Base-by-base conservation (phyloP, 495 filamentous ascomycete genomes). In the Neurospora terricola region DNA sequence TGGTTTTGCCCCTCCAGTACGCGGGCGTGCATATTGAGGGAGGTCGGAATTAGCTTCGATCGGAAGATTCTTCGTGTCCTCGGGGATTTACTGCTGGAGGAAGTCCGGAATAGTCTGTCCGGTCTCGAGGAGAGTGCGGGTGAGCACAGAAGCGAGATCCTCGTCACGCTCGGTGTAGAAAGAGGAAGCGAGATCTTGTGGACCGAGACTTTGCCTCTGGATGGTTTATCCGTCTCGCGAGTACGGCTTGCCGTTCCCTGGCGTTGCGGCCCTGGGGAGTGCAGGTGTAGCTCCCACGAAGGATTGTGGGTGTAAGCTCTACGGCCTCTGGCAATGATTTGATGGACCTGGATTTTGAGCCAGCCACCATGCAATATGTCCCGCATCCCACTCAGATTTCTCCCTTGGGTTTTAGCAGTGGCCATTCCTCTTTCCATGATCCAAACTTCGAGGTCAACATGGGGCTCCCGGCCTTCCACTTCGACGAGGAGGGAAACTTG, bases 391-490 rank as follows among this genome's bases (percentile, higher is more conserved):
- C 12, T 34, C 54, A 34, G 2, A 16, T 34, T 34, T 34, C 54
- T 27, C 54, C 27, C 54, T 62, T 62, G 12, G 27, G 5, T 34
- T 16, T 34, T 6, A 34, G 5, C 54, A 62, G 12, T 16, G 27
- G 54, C 54, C 54, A 62, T 30, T 34, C 5, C 54, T 34, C 54
- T 34, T 27, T 34, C 42, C 8, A 99, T 74, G 95, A 98, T 79
- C 94, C 94, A 9, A 87, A 89, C 18, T 97, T 98, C 76, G 79
- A 94, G 27, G 71, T 81, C 37, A 74, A 78, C 72, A 73, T 69
- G 54, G 73, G 77, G 12, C 72, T 82, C 30, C 71, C 82, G 21
- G 78, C 70, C 54, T 77, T 78, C 72, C 69, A 76, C 39, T 74
- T 79, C 11, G 88, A 89, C 21, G 96, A 97, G 75, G 79, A 94